Evolutionary conservation across 257 asterid species (phyloP), one percentile per base, ranked within the genome.

Genomic region (Salvia hispanica): DNA sequence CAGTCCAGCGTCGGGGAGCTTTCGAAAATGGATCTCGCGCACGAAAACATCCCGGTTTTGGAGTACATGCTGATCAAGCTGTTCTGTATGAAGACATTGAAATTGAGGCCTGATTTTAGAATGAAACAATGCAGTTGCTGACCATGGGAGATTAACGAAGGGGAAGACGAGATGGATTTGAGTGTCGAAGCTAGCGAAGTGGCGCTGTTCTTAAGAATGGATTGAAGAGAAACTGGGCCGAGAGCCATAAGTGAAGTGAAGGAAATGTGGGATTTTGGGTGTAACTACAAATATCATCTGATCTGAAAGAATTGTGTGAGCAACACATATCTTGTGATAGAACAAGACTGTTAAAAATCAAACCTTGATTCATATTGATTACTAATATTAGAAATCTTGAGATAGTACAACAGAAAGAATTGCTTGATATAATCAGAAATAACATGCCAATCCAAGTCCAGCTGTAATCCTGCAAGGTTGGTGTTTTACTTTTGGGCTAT

Each of bases 1-100:
- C 15, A 54, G 74, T 93, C 96, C 71, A 79, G 61, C 48, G 44
- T 76, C 25, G 9, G 71, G 47, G 77, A 70, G 70, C 75, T 64
- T 18, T 76, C 86, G 48, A 88, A 88, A 0, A 90, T 64, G 25
- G 67, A 67, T 77, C 78, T 80, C 18, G 96, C 98, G 18, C 63
- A 44, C 11, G 63, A 39, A 69, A 93, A 43, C 55, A 68, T 70
- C 39, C 88, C 91, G 2, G 80, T 78, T 74, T 90, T 90, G 6
- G 88, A 76, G 76, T 93, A 93, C 79, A 88, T 86, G 77, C 81
- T 86, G 47, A 90, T 90, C 83, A 93, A 85, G 74, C 95, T 90
- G 76, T 93, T 93, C 57, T 77, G 86, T 16, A 93, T 39, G 71
- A 85, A 90, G 47, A 81, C 67, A 53, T 86, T 86, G 78, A 82